These are phyloP conservation scores for Moesziomyces aphidis DNA, from an alignment of 1,284 basidiomycete species.

Conservation along the genomic window DNA sequence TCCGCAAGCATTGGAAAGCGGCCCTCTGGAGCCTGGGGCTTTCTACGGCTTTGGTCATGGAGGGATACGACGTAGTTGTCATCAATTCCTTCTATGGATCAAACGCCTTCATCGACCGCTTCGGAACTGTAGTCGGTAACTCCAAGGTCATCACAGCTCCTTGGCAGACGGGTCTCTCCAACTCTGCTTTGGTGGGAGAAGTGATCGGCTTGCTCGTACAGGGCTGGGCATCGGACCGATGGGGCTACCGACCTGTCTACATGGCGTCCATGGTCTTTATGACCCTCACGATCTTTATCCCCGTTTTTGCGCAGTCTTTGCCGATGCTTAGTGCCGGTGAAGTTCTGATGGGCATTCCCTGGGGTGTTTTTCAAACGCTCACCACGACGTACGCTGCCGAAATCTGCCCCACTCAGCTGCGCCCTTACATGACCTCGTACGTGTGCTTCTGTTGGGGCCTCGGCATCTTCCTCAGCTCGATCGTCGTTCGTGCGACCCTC, in stretches of 20 bases:
- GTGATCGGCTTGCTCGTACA: slow-evolving; percentile 32
- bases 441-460: slow-evolving; percentile 71
- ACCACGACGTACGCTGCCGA: slow-evolving; percentile 71
- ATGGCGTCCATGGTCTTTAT: slow-evolving; percentile 66
- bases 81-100: slow-evolving; percentile 59
- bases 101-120: slow-evolving; percentile 57
- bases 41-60: slow-evolving; percentile 70
- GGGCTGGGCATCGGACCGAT: slow-evolving; percentile 37
- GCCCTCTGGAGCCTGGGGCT: slow-evolving; percentile 70
- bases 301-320: slow-evolving; percentile 69
- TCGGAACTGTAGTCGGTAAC: slow-evolving; percentile 44
- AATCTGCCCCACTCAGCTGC: slow-evolving; percentile 70
- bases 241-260: slow-evolving; percentile 48
- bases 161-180: slow-evolving; percentile 69
- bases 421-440: slow-evolving; percentile 70
- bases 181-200: slow-evolving; percentile 26
- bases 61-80: slow-evolving; percentile 69
- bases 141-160: slow-evolving; percentile 65
- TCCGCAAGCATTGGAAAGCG: slow-evolving; percentile 69
- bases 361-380: slow-evolving; percentile 70
- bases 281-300: slow-evolving; percentile 62
- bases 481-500: slow-evolving; percentile 68
- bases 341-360: slow-evolving; percentile 68
- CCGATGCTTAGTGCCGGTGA: slow-evolving; percentile 66
- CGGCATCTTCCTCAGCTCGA: slow-evolving; percentile 68